These are phyloP conservation scores for Alternaria hordeiaustralica DNA, from an alignment of 2,329 filamentous ascomycete genomes.

Conservation along the genomic window DNA sequence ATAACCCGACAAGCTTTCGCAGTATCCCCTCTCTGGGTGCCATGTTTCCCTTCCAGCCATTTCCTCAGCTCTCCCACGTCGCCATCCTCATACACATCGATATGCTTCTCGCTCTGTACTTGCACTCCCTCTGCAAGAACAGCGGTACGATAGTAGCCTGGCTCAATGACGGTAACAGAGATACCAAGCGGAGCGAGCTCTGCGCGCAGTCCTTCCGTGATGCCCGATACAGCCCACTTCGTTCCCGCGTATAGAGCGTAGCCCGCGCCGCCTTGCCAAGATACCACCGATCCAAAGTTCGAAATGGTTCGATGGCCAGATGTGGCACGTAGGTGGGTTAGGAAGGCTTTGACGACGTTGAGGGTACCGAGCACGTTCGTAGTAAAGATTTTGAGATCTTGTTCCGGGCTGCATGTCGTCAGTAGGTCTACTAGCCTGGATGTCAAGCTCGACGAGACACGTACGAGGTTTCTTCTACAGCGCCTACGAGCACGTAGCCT, in stretches of 20 bases:
- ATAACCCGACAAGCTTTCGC: constrained; percentile 60
- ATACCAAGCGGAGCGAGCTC: constrained; percentile 57
- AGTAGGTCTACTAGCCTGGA: background rate
- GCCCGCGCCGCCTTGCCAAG: constrained; percentile 48
- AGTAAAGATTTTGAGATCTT: constrained; percentile 54
- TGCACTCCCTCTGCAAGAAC: constrained; percentile 46
- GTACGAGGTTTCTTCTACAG: constrained; percentile 54
- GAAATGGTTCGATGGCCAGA: constrained; percentile 52
- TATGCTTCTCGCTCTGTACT: constrained; percentile 19
- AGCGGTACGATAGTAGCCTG: constrained; percentile 60
- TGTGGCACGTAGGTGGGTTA: constrained; percentile 56
- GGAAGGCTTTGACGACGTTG: constrained; percentile 57
- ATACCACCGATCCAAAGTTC: constrained; percentile 57
- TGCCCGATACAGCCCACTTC: constrained; percentile 54
- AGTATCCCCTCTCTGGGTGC: constrained; percentile 63
- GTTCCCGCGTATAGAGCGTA: constrained; percentile 55
- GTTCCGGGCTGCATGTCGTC: constrained; percentile 37
- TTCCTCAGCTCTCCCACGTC: constrained; percentile 43
- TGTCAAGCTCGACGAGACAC: constrained; percentile 12
- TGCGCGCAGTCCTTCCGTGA: constrained; percentile 52
- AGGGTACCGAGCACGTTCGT: constrained; percentile 63
- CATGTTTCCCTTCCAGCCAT: constrained; percentile 48
- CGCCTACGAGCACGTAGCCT: constrained; percentile 54
- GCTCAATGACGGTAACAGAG: constrained; percentile 55
- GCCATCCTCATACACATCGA: constrained; percentile 44